Evolutionary conservation across 805 yeast species (phyloP), one percentile per base, ranked within the genome.

Genomic region (Maudiozyma bulderi): DNA sequence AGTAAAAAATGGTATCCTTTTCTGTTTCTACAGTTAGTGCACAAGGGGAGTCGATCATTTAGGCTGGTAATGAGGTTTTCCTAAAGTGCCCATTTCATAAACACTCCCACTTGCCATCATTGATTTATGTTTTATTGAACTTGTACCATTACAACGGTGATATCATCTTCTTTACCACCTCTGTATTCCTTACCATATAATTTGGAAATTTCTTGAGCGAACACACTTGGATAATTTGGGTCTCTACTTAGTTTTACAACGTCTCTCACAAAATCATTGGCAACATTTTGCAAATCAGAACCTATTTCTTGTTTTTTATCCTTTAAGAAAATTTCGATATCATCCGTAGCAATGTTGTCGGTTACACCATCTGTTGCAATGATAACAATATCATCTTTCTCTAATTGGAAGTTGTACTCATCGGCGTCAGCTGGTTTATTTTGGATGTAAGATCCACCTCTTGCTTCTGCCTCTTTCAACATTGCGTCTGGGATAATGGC

Each of bases 151-250:
- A 90, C 84, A 14, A 84, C 78, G 1, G 98, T 88, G 38, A 93
- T 84, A 66, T 91, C 99, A 68, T 91, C 99, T 43, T 89, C 95
- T 69, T 91, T 91, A 11, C 99, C 99, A 34, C 99, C 98, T 50
- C 80, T 72, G 60, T 86, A 85, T 41, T 42, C 31, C 34, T 50
- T 50, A 8, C 57, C 56, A n/a, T 51, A 50, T 7, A 55, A 15
- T 38, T 50, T 50, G 1, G 58, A 48, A 4, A 54, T 15, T 73
- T 71, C 86, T 65, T 84, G 89, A 7, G 96, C 84, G 67, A 91
- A 91, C 0, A 91, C 95, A 52, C 95, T 82, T 15, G 90, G 88
- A 61, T 76, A 85, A 49, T 77, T 71, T 11, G 83, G 77, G 64
- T 91, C 91, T 53, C 78, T 73, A 50, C 95, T 84, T 20, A 87